Evolutionary conservation across 208 protist genomes (phyloP).

Genomic region (Crithidia fasciculata): DNA sequence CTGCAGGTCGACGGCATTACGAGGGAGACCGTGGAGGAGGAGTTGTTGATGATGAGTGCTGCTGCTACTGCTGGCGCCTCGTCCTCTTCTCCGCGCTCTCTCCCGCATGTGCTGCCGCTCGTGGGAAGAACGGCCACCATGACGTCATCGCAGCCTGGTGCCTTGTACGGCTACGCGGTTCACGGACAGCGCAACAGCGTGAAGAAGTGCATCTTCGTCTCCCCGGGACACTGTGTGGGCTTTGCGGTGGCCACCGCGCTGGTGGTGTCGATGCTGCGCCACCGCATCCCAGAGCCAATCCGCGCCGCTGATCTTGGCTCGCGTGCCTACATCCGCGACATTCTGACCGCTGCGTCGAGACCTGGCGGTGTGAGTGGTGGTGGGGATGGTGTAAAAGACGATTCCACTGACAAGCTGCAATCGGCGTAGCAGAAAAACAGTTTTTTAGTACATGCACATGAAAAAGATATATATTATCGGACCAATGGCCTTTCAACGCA

Average conservation of each 20-base stretch:
- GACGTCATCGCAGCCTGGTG: not conserved
- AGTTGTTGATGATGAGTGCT: not conserved
- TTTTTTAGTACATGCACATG: no score
- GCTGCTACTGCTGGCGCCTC: not conserved
- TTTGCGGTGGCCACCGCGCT: slow-evolving; percentile 73
- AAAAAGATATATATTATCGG: no score
- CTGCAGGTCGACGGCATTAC: slow-evolving; percentile 88
- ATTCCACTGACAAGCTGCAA: no score
- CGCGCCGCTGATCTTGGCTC: slow-evolving; percentile 91
- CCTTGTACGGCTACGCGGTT: slow-evolving; percentile 70
- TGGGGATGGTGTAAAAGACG: no score
- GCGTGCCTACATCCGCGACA: slow-evolving; percentile 72
- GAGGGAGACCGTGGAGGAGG: slow-evolving; percentile 39
- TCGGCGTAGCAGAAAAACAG: no score
- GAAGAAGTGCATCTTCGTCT: slow-evolving; percentile 92
- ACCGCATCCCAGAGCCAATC: slow-evolving; percentile 94
- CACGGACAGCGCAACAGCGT: slow-evolving; percentile 40
- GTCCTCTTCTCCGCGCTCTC: not conserved
- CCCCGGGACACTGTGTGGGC: slow-evolving; percentile 89
- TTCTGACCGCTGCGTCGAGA: slow-evolving; percentile 4
- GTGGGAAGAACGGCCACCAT: not conserved
- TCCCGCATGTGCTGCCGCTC: slow-evolving; percentile 13
- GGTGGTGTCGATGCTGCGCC: slow-evolving; percentile 44
- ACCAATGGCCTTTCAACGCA: no score
- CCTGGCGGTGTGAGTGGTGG: not conserved